Percentiles rank a stretch among this genome's conserved stretches.
These are phyloP conservation scores for Rhynchosporium secalis DNA, from an alignment of 2,329 filamentous ascomycete genomes.

Conservation along the genomic window DNA sequence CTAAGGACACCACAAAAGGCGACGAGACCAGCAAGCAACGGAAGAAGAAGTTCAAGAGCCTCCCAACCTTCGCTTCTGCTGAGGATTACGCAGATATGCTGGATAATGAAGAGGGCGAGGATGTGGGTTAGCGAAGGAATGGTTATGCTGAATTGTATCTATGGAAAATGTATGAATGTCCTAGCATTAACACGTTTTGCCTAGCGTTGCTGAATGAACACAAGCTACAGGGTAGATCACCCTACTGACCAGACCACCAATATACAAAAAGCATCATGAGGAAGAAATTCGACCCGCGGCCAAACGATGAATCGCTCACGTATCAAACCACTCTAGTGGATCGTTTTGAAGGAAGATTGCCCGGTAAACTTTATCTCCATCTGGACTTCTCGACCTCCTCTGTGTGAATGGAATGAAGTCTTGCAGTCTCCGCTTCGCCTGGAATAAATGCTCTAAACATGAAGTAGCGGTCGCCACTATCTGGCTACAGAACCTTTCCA, in stretches of 20 bases:
- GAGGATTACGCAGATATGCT: conserved; percentile 92
- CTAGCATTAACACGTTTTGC: not conserved
- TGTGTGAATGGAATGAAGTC: conserved; percentile 48
- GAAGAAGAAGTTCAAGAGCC: conserved; percentile 80
- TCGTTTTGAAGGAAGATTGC: conserved; percentile 51
- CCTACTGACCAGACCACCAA: no score
- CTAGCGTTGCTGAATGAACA: not conserved
- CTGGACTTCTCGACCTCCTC: conserved; percentile 46
- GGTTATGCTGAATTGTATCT: not conserved
- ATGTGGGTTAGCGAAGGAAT: conserved; percentile 21
- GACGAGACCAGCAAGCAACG: conserved; percentile 56
- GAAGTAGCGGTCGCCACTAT: conserved; percentile 43
- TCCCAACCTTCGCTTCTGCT: conserved; percentile 89
- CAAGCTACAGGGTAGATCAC: not conserved
- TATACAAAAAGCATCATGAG: not conserved
- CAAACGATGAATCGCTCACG: conserved; percentile 26
- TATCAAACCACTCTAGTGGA: conserved; percentile 55
- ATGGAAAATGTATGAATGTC: not conserved
- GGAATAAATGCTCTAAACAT: conserved; percentile 51
- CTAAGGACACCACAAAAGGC: conserved; percentile 41
- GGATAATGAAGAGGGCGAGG: conserved; percentile 64
- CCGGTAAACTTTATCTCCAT: conserved; percentile 47
- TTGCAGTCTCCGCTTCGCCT: conserved; percentile 43
- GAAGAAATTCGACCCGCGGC: not conserved
- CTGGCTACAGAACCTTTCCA: conserved; percentile 50